A percentile compares a stretch with the other conserved stretches of the same genome.
Conservation (phyloP, 768 basidiomycete species). For the Mycena rebaudengoi region DNA sequence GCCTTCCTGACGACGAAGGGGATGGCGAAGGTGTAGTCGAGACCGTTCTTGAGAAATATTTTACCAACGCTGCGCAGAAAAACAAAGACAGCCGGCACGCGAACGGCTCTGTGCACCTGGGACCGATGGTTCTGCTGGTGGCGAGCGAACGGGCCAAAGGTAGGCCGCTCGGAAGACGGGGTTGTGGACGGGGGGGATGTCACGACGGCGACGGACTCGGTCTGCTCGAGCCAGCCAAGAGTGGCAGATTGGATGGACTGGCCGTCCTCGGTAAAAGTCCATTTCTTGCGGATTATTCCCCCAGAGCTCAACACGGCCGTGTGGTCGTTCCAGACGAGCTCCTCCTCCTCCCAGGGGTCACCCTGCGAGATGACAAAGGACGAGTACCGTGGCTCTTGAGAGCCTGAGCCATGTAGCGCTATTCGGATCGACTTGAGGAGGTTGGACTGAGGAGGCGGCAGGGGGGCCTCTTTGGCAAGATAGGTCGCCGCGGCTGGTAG, state of each 20-base stretch:
- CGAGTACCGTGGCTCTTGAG: slow-evolving; percentile 31
- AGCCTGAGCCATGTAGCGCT: slow-evolving; percentile 66
- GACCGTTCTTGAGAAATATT: slow-evolving; percentile 74
- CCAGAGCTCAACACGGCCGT: slow-evolving; percentile 72
- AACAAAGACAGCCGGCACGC: slow-evolving; percentile 73
- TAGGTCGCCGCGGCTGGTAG: no score
- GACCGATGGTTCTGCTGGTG: slow-evolving; percentile 49
- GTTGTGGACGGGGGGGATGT: slow-evolving; percentile 35
- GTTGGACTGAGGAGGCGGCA: neutral
- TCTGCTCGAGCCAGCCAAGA: slow-evolving; percentile 74
- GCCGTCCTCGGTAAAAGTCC: slow-evolving; percentile 76
- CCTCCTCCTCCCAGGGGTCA: slow-evolving; percentile 61
- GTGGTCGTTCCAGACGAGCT: slow-evolving; percentile 74
- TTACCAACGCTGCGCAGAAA: slow-evolving; percentile 80
- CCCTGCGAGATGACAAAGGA: slow-evolving; percentile 46
- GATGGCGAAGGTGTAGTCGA: slow-evolving; percentile 79
- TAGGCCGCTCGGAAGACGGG: slow-evolving; percentile 45
- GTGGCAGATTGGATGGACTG: slow-evolving; percentile 84
- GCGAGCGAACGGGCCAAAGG: slow-evolving; percentile 64
- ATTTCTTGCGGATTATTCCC: slow-evolving; percentile 74
- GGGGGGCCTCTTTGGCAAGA: neutral
- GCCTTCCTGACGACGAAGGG: slow-evolving; percentile 84
- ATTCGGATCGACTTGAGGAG: slow-evolving; percentile 65
- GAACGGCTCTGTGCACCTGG: slow-evolving; percentile 44
- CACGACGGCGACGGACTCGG: slow-evolving; percentile 34